Base-by-base conservation (phyloP, 345 rosid species). In the Corymbia maculata region DNA sequence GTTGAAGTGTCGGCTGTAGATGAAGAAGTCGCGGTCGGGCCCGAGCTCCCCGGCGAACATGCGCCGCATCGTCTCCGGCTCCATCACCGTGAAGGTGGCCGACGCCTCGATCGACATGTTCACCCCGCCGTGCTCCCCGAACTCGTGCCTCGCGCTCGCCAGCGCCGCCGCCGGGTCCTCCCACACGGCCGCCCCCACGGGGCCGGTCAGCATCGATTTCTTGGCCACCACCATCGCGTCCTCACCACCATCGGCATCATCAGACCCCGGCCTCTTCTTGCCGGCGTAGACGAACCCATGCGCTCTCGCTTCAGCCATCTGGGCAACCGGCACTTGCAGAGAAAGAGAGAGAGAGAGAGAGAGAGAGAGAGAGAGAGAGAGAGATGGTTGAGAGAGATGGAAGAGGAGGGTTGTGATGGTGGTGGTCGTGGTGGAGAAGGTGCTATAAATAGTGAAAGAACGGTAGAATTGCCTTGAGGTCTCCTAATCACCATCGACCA, bases 41-140 rank as follows among this genome's bases (percentile, higher is more conserved):
- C 99, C 99, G n/a, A 97, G 95, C 86, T 98, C 99, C 51, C 99
- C 98, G 88, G 97, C 3, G 92, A 98, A 98, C 97, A 98, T 94
- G 51, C 97, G 95, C 82, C 94, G 92, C 99, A 98, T 95, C 82
- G 98, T 98, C 49, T 96, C 99, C 1, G 99, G 96, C 91, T 98
- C 99, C 98, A 98, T 97, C 89, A 96, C 99, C 70, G 99, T 97
- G 95, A 98, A 98, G 86, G 98, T 96, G 88, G 98, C 99, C n/a
- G 99, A 98, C 75, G 99, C 98, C 91, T 98, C 99, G 85, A 96
- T 98, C 3, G 99, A 98, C 99, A 97, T 98, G 92, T 98, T 98
- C 52, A 95, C 99, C 49, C 99, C 99, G 75, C 99, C 99, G 84
- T 98, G 99, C 89, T 98, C 99, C 11, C 99, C 99, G 85, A 98